Base-by-base conservation (phyloP, 2,329 filamentous ascomycete genomes). In the Colletotrichum sublineola region DNA sequence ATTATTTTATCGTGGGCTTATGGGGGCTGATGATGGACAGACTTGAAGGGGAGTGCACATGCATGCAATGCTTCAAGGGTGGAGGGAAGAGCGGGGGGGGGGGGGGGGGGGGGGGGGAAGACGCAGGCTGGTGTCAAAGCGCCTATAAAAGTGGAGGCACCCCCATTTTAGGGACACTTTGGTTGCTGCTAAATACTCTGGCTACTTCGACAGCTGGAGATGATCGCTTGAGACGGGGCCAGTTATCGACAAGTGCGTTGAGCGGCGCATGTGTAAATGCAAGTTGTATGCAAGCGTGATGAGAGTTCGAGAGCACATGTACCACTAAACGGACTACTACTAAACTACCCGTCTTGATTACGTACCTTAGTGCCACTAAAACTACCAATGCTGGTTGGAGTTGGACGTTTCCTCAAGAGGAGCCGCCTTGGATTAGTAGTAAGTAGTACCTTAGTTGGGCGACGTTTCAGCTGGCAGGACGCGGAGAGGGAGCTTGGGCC, bases 401-500 rank as follows among this genome's bases (percentile, higher is more conserved):
- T 68, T 65, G 67, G 33, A 42, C 18, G 48, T 24, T 24, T 24
- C 24, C 24, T 24, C 24, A 24, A 24, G 24, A 24, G 24, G 24
- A 24, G 24, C 24, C 24, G 24, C 24, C 24, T 24, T 24, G 24
- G 24, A 24, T 24, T 24, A 24, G 24, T 24, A 24, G 24, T 24
- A 24, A 24, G 24, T 24, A 24, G 24, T 24, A 24, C 24, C 24
- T 24, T 24, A 24, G 24, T 24, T 65, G 67, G 33, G 52, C 18
- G 48, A 57, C 40, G 61, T 57, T 68, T 65, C 61, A 68, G 61
- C 31, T n/a, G 31, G 46, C 11, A 48, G 33, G 44, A 29, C 11
- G 12, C 29, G 31, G 29, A 31, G 20, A 20, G 20, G 55, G 55
- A 42, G 56, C 56, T 58, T 40, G 7, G 52, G 31, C 33, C 36